Base-by-base conservation (phyloP, 768 basidiomycete genomes). In the Imleria badia region DNA sequence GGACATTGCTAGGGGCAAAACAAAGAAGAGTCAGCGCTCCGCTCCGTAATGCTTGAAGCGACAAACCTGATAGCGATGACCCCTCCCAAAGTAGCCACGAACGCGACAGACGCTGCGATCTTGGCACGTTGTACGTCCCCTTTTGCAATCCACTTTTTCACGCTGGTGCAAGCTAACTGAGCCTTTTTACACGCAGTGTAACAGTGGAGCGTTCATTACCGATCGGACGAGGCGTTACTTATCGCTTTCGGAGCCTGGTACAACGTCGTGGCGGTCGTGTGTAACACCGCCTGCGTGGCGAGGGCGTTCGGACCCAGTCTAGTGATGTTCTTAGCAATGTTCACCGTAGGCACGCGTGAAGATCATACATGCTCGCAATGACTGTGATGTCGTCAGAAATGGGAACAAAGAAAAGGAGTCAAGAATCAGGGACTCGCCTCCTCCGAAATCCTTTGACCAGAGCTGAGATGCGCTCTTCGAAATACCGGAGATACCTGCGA, bases 1-100 rank as follows among this genome's bases (percentile, higher is more conserved):
- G 76, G 53, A 78, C 60, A 1, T 67, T 59, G 48, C 81, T 81
- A 56, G 17, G 5, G 23, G 40, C n/a, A n/a, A n/a, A n/a, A n/a
- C n/a, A n/a, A 13, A 17, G 35, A 31, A 22, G 19, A 5, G 36
- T 52, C 36, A 54, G 48, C 31, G 12, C 14, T 47, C 40, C 6
- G 11, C 13, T 39, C 34, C 20, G 11, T 15, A 12, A 45, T 41
- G 3, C 5, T 22, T 10, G 5, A 33, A 10, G 35, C 38, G 34
- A 54, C 36, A 9, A 23, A 61, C 58, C 55, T 36, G 14, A 65
- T 56, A 2, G 45, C 30, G n/a, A 65, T 46, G 20, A 35, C 54
- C 9, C 46, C 60, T 47, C 35, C 55, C 33, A 66, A 22, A 13
- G 63, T 67, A 26, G 22, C 30, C 7, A 56, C 42, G 31, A 67